Evolutionary conservation across 2,329 filamentous ascomycete genomes (phyloP), one percentile per base, ranked within the genome.

Genomic region (Periconia sp.): DNA sequence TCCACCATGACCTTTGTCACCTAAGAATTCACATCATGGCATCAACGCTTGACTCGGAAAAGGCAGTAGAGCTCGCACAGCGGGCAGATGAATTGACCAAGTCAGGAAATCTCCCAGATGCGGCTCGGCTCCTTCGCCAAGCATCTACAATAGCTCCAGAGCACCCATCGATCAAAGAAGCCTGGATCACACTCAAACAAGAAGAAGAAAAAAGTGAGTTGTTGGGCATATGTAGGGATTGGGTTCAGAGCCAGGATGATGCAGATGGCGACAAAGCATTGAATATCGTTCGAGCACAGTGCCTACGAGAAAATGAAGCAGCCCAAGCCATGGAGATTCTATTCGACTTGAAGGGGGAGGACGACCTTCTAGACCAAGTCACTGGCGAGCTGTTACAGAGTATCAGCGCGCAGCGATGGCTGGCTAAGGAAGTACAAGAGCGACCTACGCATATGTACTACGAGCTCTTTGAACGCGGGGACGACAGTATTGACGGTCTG

Each of bases 401-500:
- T 47, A 52, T 55, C 5, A 71, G 73, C 23, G 77, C 76, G 8
- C 73, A 76, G 54, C 71, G 63, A 53, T 66, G 65, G 47, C 64
- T 81, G n/a, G 76, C 71, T 7, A 64, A 60, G 31, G 66, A 67
- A 6, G 63, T 80, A 35, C 56, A 64, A 20, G 62, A 73, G 13
- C 67, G 71, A 40, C 72, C 77, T 14, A 79, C 77, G 3, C 65
- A 72, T 31, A 72, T 72, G 20, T 80, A 78, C 61, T 72, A 76
- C 40, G 69, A 71, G 49, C 60, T 80, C 41, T 80, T 76, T 50
- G 70, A 74, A 47, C 71, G 74, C 15, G 79, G 79, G 20, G 74
- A 79, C 55, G 76, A 78, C 45, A 75, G 73, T 33, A 76, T 79
- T 52, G 73, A 76, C 58, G 75, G 74, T 3, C 63, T 81, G 41